Base-by-base conservation (phyloP, 2,329 filamentous ascomycete species). In the Aspergillus sp. region DNA sequence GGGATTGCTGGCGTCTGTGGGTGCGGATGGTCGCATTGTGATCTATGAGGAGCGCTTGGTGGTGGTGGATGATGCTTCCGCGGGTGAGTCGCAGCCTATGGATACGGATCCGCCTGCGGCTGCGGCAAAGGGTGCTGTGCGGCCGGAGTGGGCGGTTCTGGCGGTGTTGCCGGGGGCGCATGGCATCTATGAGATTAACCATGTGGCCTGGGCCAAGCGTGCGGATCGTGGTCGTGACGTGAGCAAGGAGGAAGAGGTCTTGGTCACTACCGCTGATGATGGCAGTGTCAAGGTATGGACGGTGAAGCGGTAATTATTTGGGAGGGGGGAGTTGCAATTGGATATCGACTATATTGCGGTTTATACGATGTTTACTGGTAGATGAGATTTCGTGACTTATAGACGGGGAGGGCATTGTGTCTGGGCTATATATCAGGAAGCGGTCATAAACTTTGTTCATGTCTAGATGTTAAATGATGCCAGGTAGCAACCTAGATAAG, bases 121-220 rank as follows among this genome's bases (percentile, higher is more conserved):
- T 62, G 59, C 50, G 75, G 74, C 74, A 61, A 63, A 39, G 63
- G 71, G 55, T 62, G 59, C 41, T 54, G 64, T 32, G 53, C 70
- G 58, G 53, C 85, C 84, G 1, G 83, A 85, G 61, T 98, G 95
- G 95, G 81, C 82, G 6, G 77, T 94, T 3, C 71, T 96, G 15
- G 86, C 87, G 0, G 84, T 85, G n/a, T 72, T 90, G 1, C 82
- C 89, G 51, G 89, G 88, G 36, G 91, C 89, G 2, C 95, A 99
- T 74, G 93, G 92, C 0, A 91, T 96, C 2, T 97, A 94, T 72
- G 95, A 99, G 78, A 84, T 98, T 65, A 99, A 99, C 71, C 92
- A 97, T 76, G 85, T 95, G 52, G 87, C 86, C 2, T 99, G 95
- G 95, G 92, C 92, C 66, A 86, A 84, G 68, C 84, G 93, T 59